Base-by-base conservation (phyloP, 1,284 basidiomycete genomes). In the Moniliella sp. region DNA sequence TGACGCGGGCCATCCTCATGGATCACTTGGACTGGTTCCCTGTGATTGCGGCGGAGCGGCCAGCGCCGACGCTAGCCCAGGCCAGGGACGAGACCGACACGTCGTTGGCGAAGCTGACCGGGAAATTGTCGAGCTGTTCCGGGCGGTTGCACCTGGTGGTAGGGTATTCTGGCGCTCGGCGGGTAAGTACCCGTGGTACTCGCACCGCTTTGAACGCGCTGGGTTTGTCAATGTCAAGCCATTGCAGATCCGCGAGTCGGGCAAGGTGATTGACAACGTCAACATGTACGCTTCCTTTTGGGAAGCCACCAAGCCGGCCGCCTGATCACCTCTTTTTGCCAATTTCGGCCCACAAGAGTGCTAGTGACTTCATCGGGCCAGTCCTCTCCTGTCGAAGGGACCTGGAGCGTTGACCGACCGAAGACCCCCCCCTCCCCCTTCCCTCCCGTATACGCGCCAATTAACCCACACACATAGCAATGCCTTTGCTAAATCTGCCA, bases 11-110 rank as follows among this genome's bases (percentile, higher is more conserved):
- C 15, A 69, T 81, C 35, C 66, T 78, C 33, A 81, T 82, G 78
- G 78, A 81, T 58, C 74, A 76, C 38, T 67, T 78, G 42, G 76
- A 78, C 49, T 77, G 67, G 61, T 78, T 77, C 55, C 61, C 68
- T 18, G 71, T 70, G 2, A 70, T 69, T 13, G 66, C 70, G 3
- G 54, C 62, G 1, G 39, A 43, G 1, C 55, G 49, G 4, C 63
- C 66, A 0, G 55, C 67, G n/a, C 62, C 63, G 3, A 45, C 43
- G 12, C 31, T 57, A 23, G 21, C 49, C 35, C 32, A 37, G 32
- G 58, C 61, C 10, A 55, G 46, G 34, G 62, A 64, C 44, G 60
- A 62, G 18, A 40, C 59, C 15, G 63, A 64, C 31, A 37, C 51
- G 33, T 34, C 43, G 41, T 67, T 50, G 46, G 45, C 35, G 73